Conservation (phyloP, 148 eudicot genomes). For the Mesembryanthemum crystallinum region DNA sequence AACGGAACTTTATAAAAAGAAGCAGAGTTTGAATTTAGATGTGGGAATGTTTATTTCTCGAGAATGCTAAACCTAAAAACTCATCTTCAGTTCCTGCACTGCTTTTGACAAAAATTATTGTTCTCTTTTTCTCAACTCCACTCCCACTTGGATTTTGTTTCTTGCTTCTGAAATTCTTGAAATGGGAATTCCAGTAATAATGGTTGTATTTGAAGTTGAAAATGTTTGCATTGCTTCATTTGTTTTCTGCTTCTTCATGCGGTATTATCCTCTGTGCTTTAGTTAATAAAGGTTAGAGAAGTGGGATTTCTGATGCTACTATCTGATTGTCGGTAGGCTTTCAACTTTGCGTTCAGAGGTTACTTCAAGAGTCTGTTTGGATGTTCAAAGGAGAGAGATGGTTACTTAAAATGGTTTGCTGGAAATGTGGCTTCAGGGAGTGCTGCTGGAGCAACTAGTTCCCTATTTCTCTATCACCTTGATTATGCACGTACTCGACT, state of each 20-base stretch:
- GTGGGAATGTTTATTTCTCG: background rate
- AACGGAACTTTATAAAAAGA: background rate
- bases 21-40: background rate
- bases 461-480: slow-evolving; percentile 83
- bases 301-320: slow-evolving; percentile 20
- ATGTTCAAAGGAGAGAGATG: slow-evolving; percentile 83
- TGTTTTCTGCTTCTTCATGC: background rate
- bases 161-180: background rate
- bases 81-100: background rate
- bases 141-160: background rate
- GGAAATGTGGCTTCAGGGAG: slow-evolving; percentile 97
- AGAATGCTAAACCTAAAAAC: background rate
- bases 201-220: background rate
- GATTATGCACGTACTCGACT: slow-evolving; percentile 94
- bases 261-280: background rate
- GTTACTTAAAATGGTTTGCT: slow-evolving; percentile 90
- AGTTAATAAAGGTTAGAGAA: slow-evolving; percentile 10
- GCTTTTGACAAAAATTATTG: too few species aligned
- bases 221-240: background rate
- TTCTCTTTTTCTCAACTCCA: background rate
- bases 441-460: slow-evolving; percentile 98
- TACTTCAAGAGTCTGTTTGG: slow-evolving; percentile 77
- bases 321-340: slow-evolving; percentile 57
- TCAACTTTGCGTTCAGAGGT: slow-evolving; percentile 98
- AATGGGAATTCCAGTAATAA: background rate